Base-by-base conservation (phyloP, 2,329 filamentous ascomycete species). In the Xylaria sp. region DNA sequence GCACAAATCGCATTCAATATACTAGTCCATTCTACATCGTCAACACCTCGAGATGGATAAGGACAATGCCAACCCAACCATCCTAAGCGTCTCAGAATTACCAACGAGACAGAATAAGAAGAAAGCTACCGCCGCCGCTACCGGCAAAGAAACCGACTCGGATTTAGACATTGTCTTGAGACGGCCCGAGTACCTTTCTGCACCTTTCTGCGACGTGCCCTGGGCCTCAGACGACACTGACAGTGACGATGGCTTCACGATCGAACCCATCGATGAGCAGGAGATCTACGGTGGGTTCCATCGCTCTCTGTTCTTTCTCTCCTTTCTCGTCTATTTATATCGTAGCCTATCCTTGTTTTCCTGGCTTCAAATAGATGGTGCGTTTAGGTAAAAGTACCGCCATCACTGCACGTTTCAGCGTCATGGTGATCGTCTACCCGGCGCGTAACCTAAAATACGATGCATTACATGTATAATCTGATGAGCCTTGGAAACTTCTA, bases 201-300 rank as follows among this genome's bases (percentile, higher is more conserved):
- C 75, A 50, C 80, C 81, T 5, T 81, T 82, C 71, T 79, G 73
- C 71, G 79, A 79, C 55, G 74, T 77, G 51, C 75, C 77, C 31
- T 76, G 77, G 70, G 81, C 53, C 15, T 57, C 79, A 22, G 78
- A 81, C 50, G 79, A 79, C 25, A 74, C 74, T 6, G 74, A 76
- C 27, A 77, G 79, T 56, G 82, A 87, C 57, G 87, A 89, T 65
- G 87, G 90, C 65, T 85, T 88, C 55, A 82, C 84, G 1, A 84
- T 89, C 39, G 94, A 98, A 73, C 92, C 92, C 64, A 97, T 99
- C 72, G 96, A 99, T 77, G 93, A 96, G 79, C 96, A 97, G 79
- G 96, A 99, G 80, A 95, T 99, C 47, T 99, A 95, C 77, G 94
- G 93, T 96, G 82, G 69, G 83, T 66, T 50, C 9, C 31, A n/a